Conservation (phyloP, 768 basidiomycete species). For the Russula abietina region DNA sequence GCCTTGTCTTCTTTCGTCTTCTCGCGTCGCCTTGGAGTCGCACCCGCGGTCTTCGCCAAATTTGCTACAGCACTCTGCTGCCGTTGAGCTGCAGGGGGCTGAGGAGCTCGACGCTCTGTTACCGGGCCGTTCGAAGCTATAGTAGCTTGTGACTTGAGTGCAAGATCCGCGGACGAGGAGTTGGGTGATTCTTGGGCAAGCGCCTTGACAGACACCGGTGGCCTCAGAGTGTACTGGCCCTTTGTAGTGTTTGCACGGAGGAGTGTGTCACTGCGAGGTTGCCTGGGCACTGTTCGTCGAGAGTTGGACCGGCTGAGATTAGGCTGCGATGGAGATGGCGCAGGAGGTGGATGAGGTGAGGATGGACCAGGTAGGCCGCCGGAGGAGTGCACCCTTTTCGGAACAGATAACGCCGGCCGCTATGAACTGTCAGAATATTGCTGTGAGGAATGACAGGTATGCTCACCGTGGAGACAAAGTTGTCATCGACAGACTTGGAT, state of each 20-base stretch:
- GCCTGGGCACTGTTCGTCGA: constrained; percentile 32
- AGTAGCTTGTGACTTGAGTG: constrained; percentile 8
- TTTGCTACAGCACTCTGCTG: constrained; percentile 55
- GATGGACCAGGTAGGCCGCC: neutral
- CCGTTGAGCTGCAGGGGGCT: constrained; percentile 35
- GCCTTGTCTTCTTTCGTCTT: constrained; percentile 49
- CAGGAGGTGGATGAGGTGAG: constrained; percentile 46
- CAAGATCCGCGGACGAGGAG: constrained; percentile 19
- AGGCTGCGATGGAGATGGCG: constrained; percentile 52
- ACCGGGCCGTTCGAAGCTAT: neutral
- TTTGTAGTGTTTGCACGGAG: constrained; percentile 66
- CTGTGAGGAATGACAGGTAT: neutral
- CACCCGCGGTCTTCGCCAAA: constrained; percentile 63
- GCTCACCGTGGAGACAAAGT: no score
- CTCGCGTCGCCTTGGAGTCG: constrained; percentile 62
- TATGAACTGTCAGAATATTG: constrained; percentile 21
- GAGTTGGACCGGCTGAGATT: no score
- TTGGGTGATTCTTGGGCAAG: constrained; percentile 15
- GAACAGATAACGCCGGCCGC: constrained; percentile 39
- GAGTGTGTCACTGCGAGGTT: constrained; percentile 36
- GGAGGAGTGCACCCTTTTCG: constrained; percentile 34
- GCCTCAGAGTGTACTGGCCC: constrained; percentile 44
- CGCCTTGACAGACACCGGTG: constrained; percentile 28
- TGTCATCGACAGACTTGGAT: constrained; percentile 31
- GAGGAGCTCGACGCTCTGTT: constrained; percentile 33